Percentiles rank a stretch among this genome's conserved stretches.
Evolutionary conservation across 2,329 filamentous ascomycete species (phyloP).

Genomic region (Colletotrichum melonis): DNA sequence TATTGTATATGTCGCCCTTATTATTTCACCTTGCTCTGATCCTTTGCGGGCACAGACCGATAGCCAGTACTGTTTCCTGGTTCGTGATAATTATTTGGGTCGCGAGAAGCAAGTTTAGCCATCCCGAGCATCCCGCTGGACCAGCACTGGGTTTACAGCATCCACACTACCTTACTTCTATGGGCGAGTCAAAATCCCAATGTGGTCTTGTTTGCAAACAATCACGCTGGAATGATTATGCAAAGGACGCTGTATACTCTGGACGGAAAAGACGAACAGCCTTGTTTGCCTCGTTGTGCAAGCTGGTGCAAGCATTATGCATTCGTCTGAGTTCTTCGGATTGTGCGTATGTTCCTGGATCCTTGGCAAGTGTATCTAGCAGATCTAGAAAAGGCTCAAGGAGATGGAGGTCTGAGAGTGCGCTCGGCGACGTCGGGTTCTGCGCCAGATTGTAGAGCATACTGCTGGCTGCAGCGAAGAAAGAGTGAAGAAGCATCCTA

Average conservation of each 20-base stretch:
- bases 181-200: neutral
- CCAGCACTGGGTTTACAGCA: neutral
- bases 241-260: neutral
- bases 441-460: constrained; percentile 30
- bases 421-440: constrained; percentile 23
- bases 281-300: constrained; percentile 1
- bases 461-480: constrained; percentile 34
- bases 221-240: neutral
- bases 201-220: neutral
- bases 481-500: constrained; percentile 37
- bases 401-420: constrained; percentile 24
- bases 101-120: neutral
- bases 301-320: neutral
- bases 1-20: neutral
- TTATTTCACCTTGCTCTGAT: neutral
- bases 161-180: neutral
- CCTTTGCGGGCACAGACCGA: neutral
- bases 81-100: neutral
- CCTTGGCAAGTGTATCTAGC: neutral
- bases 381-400: constrained; percentile 11
- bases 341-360: neutral
- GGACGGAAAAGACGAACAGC: neutral
- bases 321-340: constrained; percentile 2
- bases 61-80: no score
- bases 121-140: neutral